A percentile compares a stretch with the other conserved stretches of the same genome.
These are phyloP conservation scores for Sedum album DNA, from an alignment of 164 flowering plant genomes.

Conservation along the genomic window DNA sequence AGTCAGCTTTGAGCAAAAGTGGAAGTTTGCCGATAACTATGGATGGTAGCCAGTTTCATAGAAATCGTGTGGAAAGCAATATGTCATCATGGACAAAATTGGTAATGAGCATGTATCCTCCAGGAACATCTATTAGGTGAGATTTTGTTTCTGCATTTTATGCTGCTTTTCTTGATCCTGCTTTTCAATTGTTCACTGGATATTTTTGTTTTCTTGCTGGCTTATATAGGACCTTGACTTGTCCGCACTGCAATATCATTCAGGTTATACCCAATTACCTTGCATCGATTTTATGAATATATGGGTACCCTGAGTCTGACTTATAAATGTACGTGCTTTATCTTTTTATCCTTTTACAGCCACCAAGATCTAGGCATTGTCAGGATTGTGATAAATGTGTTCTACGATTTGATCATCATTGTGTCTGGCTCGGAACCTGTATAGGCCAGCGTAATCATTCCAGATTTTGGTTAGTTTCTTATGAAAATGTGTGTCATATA, in stretches of 20 bases:
- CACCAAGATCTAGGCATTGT: slow-evolving; percentile 95
- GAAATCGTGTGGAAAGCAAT: slow-evolving; percentile 28
- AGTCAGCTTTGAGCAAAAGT: slow-evolving; percentile 70
- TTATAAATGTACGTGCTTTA: neutral
- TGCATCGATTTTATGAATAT: neutral
- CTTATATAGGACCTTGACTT: slow-evolving; percentile 62
- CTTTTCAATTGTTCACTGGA: neutral
- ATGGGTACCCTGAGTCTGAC: neutral
- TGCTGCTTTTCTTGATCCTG: neutral
- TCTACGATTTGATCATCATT: slow-evolving; percentile 97
- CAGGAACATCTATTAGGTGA: slow-evolving; percentile 69
- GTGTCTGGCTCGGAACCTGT: slow-evolving; percentile 99
- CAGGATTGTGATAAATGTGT: slow-evolving; percentile 97
- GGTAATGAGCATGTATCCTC: slow-evolving; percentile 73
- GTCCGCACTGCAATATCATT: slow-evolving; percentile 67
- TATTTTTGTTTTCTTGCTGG: neutral
- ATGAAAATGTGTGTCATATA: neutral
- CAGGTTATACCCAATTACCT: slow-evolving; percentile 44
- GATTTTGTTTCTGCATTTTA: neutral
- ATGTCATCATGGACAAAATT: slow-evolving; percentile 62
- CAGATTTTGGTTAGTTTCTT: slow-evolving; percentile 74
- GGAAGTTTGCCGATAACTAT: slow-evolving; percentile 39
- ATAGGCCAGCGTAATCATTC: slow-evolving; percentile 92
- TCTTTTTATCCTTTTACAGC: slow-evolving; percentile 39
- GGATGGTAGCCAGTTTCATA: slow-evolving; percentile 38